Evolutionary conservation across 495 filamentous ascomycete genomes (phyloP).

Genomic region (Lasiosphaeria ovina): DNA sequence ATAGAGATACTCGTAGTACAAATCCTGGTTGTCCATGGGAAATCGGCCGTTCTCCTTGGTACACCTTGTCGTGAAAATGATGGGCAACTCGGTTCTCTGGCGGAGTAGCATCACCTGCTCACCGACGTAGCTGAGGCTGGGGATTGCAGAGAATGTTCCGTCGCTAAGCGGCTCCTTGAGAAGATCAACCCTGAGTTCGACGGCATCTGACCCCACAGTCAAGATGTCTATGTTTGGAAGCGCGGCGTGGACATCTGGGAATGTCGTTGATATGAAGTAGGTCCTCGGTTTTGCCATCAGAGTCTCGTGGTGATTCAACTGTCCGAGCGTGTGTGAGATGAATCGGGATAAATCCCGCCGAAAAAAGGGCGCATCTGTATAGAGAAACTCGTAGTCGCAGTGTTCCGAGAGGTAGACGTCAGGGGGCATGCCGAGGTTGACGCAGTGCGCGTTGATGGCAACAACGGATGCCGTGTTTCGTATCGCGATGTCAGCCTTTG

Average conservation of each 20-base stretch:
- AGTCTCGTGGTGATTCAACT: conserved; percentile 70
- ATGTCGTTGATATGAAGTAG: conserved; percentile 82
- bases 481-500: conserved; percentile 50
- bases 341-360: conserved; percentile 76
- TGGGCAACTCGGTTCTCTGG: conserved; percentile 78
- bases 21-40: conserved; percentile 70
- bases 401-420: conserved; percentile 59
- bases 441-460: conserved; percentile 70
- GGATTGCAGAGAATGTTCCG: conserved; percentile 56
- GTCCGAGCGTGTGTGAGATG: conserved; percentile 71
- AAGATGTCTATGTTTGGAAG: conserved; percentile 80
- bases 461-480: conserved; percentile 53
- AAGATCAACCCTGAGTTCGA: conserved; percentile 79
- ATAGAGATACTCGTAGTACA: conserved; percentile 74
- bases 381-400: conserved; percentile 82
- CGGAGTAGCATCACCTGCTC: conserved; percentile 80
- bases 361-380: conserved; percentile 66
- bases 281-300: conserved; percentile 72
- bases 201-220: conserved; percentile 78
- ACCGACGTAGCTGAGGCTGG: conserved; percentile 77
- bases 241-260: conserved; percentile 80
- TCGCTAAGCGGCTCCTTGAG: conserved; percentile 67
- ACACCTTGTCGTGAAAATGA: conserved; percentile 82
- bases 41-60: conserved; percentile 78
- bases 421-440: conserved; percentile 64